Conservation (phyloP, 2,329 filamentous ascomycete genomes). For the Stenocarpella maydis region DNA sequence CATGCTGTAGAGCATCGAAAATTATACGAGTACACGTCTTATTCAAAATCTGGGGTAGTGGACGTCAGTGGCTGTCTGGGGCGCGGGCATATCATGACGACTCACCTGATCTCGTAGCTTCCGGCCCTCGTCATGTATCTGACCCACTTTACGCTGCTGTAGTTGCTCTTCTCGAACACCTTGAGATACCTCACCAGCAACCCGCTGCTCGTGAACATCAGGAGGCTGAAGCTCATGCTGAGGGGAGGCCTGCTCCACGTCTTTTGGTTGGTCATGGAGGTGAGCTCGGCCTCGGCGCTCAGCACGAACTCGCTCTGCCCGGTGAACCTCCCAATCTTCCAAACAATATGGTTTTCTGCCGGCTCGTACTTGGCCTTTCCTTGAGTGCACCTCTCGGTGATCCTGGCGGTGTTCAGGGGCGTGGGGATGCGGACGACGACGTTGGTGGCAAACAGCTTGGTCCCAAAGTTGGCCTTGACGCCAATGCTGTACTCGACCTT, state of each 20-base stretch:
- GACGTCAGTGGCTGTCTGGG: neutral
- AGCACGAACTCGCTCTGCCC: conserved; percentile 97
- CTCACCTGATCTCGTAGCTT: conserved; percentile 93
- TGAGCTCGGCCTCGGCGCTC: conserved; percentile 90
- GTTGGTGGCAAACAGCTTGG: conserved; percentile 96
- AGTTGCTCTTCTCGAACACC: conserved; percentile 99
- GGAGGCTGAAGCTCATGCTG: conserved; percentile 87
- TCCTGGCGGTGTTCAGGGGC: conserved; percentile 93
- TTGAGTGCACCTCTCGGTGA: conserved; percentile 90
- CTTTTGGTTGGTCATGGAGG: conserved; percentile 97
- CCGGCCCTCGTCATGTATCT: conserved; percentile 98
- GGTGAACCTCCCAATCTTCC: conserved; percentile 98
- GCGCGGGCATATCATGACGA: conserved; percentile 37
- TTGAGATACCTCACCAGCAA: conserved; percentile 93
- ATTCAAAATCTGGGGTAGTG: conserved; percentile 18
- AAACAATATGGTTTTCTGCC: conserved; percentile 96
- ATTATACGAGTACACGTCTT: neutral
- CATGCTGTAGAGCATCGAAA: conserved; percentile 21
- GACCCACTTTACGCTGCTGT: conserved; percentile 99
- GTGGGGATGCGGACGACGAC: conserved; percentile 94
- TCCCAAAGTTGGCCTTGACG: conserved; percentile 95
- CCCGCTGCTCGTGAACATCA: conserved; percentile 98
- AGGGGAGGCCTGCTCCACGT: conserved; percentile 94
- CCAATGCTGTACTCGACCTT: conserved; percentile 99
- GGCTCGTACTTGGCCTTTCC: conserved; percentile 99